Evolutionary conservation across 2,329 filamentous ascomycete species (phyloP), one percentile per base, ranked within the genome.

Genomic region (Verruconis gallopava): DNA sequence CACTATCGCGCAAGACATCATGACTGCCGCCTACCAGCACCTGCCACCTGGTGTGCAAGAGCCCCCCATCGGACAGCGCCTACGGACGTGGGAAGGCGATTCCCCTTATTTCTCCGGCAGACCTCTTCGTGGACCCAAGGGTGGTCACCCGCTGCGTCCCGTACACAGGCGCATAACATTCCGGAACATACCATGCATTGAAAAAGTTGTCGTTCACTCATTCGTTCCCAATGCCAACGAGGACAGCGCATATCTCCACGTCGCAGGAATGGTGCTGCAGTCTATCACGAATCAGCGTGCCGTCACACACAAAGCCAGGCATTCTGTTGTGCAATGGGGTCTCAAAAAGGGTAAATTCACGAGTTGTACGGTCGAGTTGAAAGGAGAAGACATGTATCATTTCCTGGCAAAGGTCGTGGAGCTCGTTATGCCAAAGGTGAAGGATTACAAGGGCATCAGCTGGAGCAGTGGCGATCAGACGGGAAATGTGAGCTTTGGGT

Each of bases 41-140:
- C 75, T 68, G 40, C 83, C 85, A 1, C 88, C 88, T 0, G 88
- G 86, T 45, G 81, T 80, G 66, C 57, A 69, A 59, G 59, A 68
- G 9, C 64, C 71, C 14, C 50, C 68, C 40, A 71, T 71, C 55
- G 63, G 67, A 2, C 75, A 85, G 46, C 77, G 84, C 48, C 67
- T 96, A 51, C 77, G 91, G 44, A 66, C 73, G 53, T 98, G 91
- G 91, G 81, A 89, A 46, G 88, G 81, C 52, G 83, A 81, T 40
- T 93, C 85, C 5, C 91, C 89, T 2, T 98, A 98, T 66, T 88
- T 88, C 70, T 85, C 86, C 67, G 93, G 93, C 63, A 75, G 91
- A 53, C 81, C 84, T 3, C 75, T 84, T 50, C 79, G 91, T 49
- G 84, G 81, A 1, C 91, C 91, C 4, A 75, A 89, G 54, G 91